A percentile compares a stretch with the other conserved stretches of the same genome.
Conservation (phyloP, 2,329 filamentous ascomycete genomes). For the Penicillium decumbens region DNA sequence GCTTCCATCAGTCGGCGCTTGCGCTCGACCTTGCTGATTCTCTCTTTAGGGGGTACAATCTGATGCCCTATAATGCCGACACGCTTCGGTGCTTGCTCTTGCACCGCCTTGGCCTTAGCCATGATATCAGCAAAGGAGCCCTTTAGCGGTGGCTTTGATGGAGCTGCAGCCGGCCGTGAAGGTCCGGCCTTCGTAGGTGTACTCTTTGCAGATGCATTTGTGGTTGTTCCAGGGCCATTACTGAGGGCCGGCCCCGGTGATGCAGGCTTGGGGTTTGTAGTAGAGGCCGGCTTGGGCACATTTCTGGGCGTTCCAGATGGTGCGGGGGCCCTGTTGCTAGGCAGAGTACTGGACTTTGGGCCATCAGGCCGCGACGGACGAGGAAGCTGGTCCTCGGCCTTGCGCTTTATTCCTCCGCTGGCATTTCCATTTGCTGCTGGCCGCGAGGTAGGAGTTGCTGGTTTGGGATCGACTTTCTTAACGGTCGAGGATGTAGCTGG, state of each 20-base stretch:
- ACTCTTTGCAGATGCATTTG: conserved; percentile 13
- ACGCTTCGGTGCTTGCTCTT: conserved; percentile 40
- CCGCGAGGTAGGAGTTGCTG: conserved; percentile 5
- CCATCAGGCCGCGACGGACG: conserved; percentile 26
- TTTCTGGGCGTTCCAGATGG: conserved; percentile 20
- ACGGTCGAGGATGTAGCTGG: conserved; percentile 21
- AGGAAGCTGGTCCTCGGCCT: conserved; percentile 40
- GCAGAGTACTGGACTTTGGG: conserved; percentile 18
- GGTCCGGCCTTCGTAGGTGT: conserved; percentile 12
- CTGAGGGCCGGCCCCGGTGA: conserved; percentile 20
- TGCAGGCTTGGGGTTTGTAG: conserved; percentile 4
- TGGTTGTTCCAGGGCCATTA: conserved; percentile 16
- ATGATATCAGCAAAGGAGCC: conserved; percentile 59
- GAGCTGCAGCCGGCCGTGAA: conserved; percentile 6
- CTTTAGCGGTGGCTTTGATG: conserved; percentile 49
- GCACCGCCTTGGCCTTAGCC: conserved; percentile 53
- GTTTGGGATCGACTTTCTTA: conserved; percentile 23
- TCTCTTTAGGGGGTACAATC: conserved; percentile 47
- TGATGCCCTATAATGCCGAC: conserved; percentile 57
- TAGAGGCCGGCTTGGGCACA: conserved; percentile 12
- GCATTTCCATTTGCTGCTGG: conserved; percentile 18
- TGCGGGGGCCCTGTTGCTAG: conserved; percentile 16
- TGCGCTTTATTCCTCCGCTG: conserved; percentile 37
- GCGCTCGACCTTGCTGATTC: conserved; percentile 53
- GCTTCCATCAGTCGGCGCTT: conserved; percentile 42